Base-by-base conservation (phyloP, 495 filamentous ascomycete species). In the Cercophora scortea region DNA sequence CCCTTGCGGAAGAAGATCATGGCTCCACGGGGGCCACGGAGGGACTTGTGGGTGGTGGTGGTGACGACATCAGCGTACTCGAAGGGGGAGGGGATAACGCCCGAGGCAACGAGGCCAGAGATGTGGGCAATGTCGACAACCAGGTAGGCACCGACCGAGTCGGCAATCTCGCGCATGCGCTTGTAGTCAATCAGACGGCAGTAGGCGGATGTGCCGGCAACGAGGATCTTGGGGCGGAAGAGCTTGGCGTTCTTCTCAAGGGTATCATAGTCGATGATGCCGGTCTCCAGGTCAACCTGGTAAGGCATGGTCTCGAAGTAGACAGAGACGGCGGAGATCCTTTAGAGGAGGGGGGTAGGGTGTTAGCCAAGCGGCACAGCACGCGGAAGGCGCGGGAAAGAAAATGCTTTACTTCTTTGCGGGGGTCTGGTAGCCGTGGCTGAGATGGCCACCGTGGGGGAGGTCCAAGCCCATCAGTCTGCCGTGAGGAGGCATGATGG, bases 1-100 rank as follows among this genome's bases (percentile, higher is more conserved):
- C 94, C 94, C 74, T 92, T 94, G 64, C 94, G 88, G 83, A 89
- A 99, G 82, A 99, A 99, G 75, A 99, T 99, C 94, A 99, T 99
- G 66, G 94, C 94, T 67, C 94, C 94, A 73, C 94, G 87, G 50
- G 94, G 94, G 49, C 94, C 94, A 77, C 94, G 89, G 62, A 99
- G 88, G 47, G 91, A 96, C 83, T 99, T 99, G 84, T 99, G 94
- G 46, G 94, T 99, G 52, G 94, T 99, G 51, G 94, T 99, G 55
- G 94, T 99, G 52, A 99, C 94, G 50, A 99, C 87, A 70, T 97
- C 94, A 53, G 92, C 90, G 62, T 96, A 79, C 58, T 84, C 78
- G 77, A 99, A 99, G 32, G 94, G 94, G 49, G 88, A 89, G 55
- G 92, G 89, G 61, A 97, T 96, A 64, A 95, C 92, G 60, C 85